Percentiles rank a stretch among this genome's conserved stretches.
Conservation (phyloP, 2,329 filamentous ascomycete genomes). For the Trichoderma semiorbis region DNA sequence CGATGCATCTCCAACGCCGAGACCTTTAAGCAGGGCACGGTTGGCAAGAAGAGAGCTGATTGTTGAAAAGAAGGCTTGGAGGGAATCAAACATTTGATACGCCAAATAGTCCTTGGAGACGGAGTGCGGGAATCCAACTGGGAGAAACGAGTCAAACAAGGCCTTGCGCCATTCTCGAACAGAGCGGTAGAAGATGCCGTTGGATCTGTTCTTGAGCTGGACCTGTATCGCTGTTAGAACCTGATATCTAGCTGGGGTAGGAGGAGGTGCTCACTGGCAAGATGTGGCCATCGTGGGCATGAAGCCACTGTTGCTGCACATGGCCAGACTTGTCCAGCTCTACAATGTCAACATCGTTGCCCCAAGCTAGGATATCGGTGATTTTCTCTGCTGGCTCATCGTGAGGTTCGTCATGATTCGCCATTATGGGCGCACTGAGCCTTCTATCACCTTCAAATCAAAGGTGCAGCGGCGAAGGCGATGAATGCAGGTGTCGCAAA, state of each 20-base stretch:
- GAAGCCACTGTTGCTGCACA: slow-evolving; percentile 34
- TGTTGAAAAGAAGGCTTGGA: slow-evolving; percentile 80
- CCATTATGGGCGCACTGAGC: not conserved
- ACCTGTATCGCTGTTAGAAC: slow-evolving; percentile 22
- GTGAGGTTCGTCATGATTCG: not conserved
- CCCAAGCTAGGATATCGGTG: slow-evolving; percentile 22
- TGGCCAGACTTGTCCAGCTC: slow-evolving; percentile 40
- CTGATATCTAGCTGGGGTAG: not conserved
- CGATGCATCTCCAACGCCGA: slow-evolving; percentile 79
- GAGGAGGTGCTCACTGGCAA: slow-evolving; percentile 25
- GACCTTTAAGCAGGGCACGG: slow-evolving; percentile 70
- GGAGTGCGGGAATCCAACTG: slow-evolving; percentile 81
- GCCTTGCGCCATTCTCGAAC: slow-evolving; percentile 37
- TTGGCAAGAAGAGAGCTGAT: slow-evolving; percentile 78
- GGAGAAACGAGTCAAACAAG: slow-evolving; percentile 70
- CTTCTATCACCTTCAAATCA: not conserved
- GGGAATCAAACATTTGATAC: slow-evolving; percentile 68
- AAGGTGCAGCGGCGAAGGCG: not conserved
- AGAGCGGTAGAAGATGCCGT: slow-evolving; percentile 28
- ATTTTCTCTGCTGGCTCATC: not conserved
- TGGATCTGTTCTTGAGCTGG: slow-evolving; percentile 23
- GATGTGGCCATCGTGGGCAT: slow-evolving; percentile 27
- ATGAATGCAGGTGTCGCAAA: not conserved
- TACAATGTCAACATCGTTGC: slow-evolving; percentile 30
- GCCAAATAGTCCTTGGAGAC: slow-evolving; percentile 81